phyloP scores from a whole-genome alignment of 768 basidiomycete genomes.

The Holtermannia corniformis region DNA sequence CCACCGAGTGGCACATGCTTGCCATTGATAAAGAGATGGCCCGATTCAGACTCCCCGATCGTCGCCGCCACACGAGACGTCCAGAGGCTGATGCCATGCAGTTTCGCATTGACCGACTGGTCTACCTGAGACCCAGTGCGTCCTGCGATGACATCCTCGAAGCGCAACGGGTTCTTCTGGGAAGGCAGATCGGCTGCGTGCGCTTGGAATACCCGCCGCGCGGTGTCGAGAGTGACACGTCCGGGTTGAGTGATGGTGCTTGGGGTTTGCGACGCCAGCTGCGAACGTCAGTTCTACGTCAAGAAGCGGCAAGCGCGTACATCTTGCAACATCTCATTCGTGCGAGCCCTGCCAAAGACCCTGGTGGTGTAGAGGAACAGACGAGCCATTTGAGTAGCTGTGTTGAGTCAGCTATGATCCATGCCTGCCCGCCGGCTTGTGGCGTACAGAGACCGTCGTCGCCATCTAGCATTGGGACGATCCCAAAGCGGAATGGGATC shows the following conservation, averaged over 20 bases:
- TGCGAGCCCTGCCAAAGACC: slow-evolving; percentile 54
- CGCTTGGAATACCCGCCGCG: slow-evolving; percentile 18
- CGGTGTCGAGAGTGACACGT: slow-evolving; percentile 13
- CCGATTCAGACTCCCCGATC: slow-evolving; percentile 41
- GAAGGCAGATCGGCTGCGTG: slow-evolving; percentile 2
- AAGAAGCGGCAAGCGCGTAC: slow-evolving; percentile 39
- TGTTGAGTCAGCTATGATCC: slow-evolving; percentile 13
- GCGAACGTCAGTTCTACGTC: neutral
- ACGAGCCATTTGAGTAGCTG: slow-evolving; percentile 61
- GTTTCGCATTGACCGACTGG: no score
- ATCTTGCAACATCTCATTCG: slow-evolving; percentile 54
- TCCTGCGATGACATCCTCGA: slow-evolving; percentile 25
- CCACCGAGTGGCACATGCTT: slow-evolving; percentile 61
- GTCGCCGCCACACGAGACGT: slow-evolving; percentile 52
- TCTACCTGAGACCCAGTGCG: slow-evolving; percentile 1
- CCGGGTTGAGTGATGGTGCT: slow-evolving; percentile 13
- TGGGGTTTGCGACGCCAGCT: slow-evolving; percentile 17
- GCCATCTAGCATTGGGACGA: slow-evolving; percentile 62
- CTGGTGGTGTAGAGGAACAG: slow-evolving; percentile 60
- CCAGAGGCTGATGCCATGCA: slow-evolving; percentile 53
- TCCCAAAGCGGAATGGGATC: slow-evolving; percentile 72
- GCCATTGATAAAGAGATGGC: slow-evolving; percentile 83
- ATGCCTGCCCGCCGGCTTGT: no score
- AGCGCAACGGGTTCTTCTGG: slow-evolving; percentile 18
- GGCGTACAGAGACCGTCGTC: slow-evolving; percentile 46